These are phyloP conservation scores for Collybia sp. DNA, from an alignment of 768 basidiomycete genomes.

Conservation along the genomic window DNA sequence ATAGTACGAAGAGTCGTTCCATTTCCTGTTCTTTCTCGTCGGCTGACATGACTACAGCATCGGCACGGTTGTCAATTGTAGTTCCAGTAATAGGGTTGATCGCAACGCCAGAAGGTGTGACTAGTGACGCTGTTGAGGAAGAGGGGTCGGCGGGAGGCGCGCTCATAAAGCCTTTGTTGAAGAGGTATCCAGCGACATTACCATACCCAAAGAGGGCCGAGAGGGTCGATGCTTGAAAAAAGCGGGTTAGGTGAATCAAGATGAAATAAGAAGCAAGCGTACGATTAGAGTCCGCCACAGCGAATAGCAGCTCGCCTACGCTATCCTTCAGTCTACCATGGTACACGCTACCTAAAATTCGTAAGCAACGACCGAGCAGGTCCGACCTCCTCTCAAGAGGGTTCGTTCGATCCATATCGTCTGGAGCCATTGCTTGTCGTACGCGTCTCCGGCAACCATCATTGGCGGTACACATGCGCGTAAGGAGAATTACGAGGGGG, in stretches of 20 bases:
- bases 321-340: slow-evolving; percentile 69
- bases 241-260: slow-evolving; percentile 1
- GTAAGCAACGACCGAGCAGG: slow-evolving; percentile 73
- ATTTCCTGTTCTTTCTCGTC: slow-evolving; percentile 95
- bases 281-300: slow-evolving; percentile 75
- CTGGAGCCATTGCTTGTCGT: slow-evolving; percentile 68
- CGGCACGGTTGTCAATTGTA: slow-evolving; percentile 34
- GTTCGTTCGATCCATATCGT: slow-evolving; percentile 72
- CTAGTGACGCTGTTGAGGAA: slow-evolving; percentile 27
- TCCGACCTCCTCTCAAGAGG: slow-evolving; percentile 73
- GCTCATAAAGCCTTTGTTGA: slow-evolving; percentile 80
- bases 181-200: slow-evolving; percentile 92
- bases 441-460: slow-evolving; percentile 50
- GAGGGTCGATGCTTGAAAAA: slow-evolving; percentile 58
- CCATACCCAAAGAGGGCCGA: slow-evolving; percentile 89
- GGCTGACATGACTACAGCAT: slow-evolving; percentile 69
- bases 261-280: slow-evolving; percentile 5
- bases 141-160: slow-evolving; percentile 38
- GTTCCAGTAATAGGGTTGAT: slow-evolving; percentile 92
- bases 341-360: slow-evolving; percentile 72
- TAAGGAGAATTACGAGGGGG: slow-evolving; percentile 73
- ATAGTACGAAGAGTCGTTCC: slow-evolving; percentile 87
- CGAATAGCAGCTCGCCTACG: slow-evolving; percentile 84
- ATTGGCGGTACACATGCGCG: slow-evolving; percentile 64
- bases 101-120: slow-evolving; percentile 29